phyloP scores from a whole-genome alignment of 2,329 filamentous ascomycete genomes.

The Claviceps sp. region DNA sequence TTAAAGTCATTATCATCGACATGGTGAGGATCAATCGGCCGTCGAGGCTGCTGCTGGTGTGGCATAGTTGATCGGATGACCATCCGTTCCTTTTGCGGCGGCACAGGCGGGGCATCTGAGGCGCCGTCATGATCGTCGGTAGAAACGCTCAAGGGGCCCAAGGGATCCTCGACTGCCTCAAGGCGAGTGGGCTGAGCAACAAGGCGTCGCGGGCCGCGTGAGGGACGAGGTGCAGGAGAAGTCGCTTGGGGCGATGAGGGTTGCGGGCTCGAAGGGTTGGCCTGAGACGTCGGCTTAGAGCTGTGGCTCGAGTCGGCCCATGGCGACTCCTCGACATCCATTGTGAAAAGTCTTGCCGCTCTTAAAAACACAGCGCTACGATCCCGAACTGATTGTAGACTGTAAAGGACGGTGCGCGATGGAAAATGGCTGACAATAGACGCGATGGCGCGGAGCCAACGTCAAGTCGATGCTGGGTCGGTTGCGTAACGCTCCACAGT shows the following conservation, averaged over 20 bases:
- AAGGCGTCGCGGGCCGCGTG: slow-evolving; percentile 45
- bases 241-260: slow-evolving; percentile 8
- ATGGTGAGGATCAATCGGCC: slow-evolving; percentile 44
- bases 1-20: slow-evolving; percentile 60
- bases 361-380: not conserved
- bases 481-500: slow-evolving; percentile 4
- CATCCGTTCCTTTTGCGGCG: slow-evolving; percentile 53
- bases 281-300: slow-evolving; percentile 18
- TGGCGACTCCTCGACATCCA: slow-evolving; percentile 40
- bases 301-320: slow-evolving; percentile 35
- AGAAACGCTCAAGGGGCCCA: slow-evolving; percentile 61
- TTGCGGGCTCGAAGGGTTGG: slow-evolving; percentile 18
- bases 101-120: slow-evolving; percentile 48
- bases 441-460: slow-evolving; percentile 2
- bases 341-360: slow-evolving; percentile 12
- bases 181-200: slow-evolving; percentile 66
- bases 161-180: slow-evolving; percentile 62
- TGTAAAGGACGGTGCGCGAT: not conserved
- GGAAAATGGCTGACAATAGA: not conserved
- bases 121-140: slow-evolving; percentile 31
- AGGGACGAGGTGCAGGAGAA: slow-evolving; percentile 25
- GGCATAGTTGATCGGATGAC: slow-evolving; percentile 45
- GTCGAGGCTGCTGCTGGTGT: slow-evolving; percentile 28
- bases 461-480: slow-evolving; percentile 1
- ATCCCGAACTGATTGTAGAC: not conserved